Conservation (phyloP, 2,329 filamentous ascomycete genomes). For the Knoxdaviesia capensis region DNA sequence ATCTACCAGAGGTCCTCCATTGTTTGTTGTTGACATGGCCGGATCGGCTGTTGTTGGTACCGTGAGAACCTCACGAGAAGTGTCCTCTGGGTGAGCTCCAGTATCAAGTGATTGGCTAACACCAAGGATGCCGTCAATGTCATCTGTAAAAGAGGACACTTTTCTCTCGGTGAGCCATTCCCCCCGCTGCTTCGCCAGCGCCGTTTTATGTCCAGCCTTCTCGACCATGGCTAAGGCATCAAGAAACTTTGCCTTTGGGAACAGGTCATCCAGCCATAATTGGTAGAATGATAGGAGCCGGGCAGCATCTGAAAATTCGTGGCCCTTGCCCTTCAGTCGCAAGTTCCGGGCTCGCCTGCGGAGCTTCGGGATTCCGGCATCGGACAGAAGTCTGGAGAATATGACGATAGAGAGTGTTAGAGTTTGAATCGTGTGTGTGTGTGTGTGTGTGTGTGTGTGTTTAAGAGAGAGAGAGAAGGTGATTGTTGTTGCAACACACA, state of each 20-base stretch:
- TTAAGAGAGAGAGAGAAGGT: not conserved
- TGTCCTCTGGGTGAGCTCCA: too few relatives aligned
- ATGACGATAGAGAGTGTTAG: too few relatives aligned
- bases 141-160: too few relatives aligned
- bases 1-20: too few relatives aligned
- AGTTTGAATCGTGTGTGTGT: too few relatives aligned
- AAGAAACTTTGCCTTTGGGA: constrained; percentile 81
- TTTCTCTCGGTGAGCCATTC: constrained; percentile 59
- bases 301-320: constrained; percentile 80
- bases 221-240: constrained; percentile 84
- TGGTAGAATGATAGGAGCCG: constrained; percentile 81
- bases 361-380: constrained; percentile 66
- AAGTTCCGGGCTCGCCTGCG: constrained; percentile 50
- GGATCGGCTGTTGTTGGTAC: too few relatives aligned
- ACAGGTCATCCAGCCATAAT: constrained; percentile 90
- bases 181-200: constrained; percentile 51
- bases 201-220: constrained; percentile 73
- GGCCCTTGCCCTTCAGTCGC: constrained; percentile 78
- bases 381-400: constrained; percentile 48
- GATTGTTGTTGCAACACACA: too few relatives aligned
- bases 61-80: too few relatives aligned
- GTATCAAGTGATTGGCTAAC: too few relatives aligned
- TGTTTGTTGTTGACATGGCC: too few relatives aligned
- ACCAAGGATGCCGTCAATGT: too few relatives aligned
- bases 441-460: too few relatives aligned